Conservation (phyloP, 768 basidiomycete species). For the Suillus lakei region DNA sequence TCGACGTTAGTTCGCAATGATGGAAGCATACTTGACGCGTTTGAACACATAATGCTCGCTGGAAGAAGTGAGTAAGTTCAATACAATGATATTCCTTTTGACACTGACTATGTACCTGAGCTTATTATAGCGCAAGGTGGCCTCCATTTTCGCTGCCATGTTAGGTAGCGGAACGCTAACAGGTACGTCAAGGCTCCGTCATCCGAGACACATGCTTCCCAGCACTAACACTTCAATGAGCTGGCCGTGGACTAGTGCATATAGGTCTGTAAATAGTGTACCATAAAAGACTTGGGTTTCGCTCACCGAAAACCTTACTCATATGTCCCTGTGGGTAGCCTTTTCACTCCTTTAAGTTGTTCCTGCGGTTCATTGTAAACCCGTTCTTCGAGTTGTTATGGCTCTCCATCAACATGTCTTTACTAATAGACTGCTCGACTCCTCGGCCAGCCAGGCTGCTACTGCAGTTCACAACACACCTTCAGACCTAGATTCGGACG, state of each 20-base stretch:
- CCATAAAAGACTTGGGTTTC: not conserved
- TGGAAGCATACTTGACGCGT: not conserved
- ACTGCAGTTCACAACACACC: not conserved
- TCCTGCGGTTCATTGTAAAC: not conserved
- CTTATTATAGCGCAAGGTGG: not conserved
- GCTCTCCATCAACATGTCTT: not conserved
- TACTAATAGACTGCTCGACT: not conserved
- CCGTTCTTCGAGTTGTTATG: not conserved
- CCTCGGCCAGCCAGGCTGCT: not conserved
- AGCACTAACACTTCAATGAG: not conserved
- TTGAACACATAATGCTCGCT: not conserved
- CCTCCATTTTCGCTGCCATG: not conserved
- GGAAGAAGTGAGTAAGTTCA: not conserved
- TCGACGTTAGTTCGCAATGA: not conserved
- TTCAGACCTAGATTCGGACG: not conserved
- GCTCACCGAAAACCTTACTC: not conserved
- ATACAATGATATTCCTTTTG: not conserved
- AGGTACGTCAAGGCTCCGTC: not conserved
- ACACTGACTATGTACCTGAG: not conserved
- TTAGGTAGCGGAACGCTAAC: not conserved
- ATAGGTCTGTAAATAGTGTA: not conserved
- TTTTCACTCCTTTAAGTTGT: not conserved
- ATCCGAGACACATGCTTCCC: not conserved
- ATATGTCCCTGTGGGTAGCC: not conserved
- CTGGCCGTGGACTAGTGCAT: not conserved